Conservation (phyloP, 495 filamentous ascomycete species). For the Aspergillus diversus region DNA sequence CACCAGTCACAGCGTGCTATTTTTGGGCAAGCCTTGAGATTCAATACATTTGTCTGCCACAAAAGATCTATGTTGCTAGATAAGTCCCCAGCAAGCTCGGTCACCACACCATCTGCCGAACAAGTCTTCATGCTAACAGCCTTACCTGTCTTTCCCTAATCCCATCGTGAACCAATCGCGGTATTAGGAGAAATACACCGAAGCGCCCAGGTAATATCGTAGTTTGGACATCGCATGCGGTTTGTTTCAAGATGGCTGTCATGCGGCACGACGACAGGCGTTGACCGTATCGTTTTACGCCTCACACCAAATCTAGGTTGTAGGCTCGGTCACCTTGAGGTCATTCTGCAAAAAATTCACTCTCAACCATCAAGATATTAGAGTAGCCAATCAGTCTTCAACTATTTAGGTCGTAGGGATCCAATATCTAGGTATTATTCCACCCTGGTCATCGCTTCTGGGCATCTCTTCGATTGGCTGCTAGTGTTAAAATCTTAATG, state of each 20-base stretch:
- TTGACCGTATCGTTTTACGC: conserved; percentile 5
- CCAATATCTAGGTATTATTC: no score
- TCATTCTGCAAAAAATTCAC: not conserved
- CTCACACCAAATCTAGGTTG: not conserved
- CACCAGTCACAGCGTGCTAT: conserved; percentile 14
- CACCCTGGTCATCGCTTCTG: no score
- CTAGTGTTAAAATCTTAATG: no score
- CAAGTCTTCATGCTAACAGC: not conserved
- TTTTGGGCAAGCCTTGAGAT: conserved; percentile 11
- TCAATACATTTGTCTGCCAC: not conserved
- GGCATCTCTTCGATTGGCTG: not conserved
- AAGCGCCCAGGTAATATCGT: conserved; percentile 20
- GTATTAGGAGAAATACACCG: not conserved
- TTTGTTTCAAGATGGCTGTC: conserved; percentile 12
- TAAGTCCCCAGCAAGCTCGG: not conserved
- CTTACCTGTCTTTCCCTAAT: not conserved
- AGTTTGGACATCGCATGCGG: conserved; percentile 3
- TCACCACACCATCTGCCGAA: not conserved
- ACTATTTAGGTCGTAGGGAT: no score
- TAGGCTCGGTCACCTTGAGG: not conserved
- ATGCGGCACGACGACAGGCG: conserved; percentile 11
- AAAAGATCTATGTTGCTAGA: not conserved
- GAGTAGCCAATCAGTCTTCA: no score
- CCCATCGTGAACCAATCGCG: conserved; percentile 4
- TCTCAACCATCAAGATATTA: no score